Percentiles rank a stretch among this genome's conserved stretches.
Conservation (phyloP, 108 stramenopile species). For the Epipyxis sp. region DNA sequence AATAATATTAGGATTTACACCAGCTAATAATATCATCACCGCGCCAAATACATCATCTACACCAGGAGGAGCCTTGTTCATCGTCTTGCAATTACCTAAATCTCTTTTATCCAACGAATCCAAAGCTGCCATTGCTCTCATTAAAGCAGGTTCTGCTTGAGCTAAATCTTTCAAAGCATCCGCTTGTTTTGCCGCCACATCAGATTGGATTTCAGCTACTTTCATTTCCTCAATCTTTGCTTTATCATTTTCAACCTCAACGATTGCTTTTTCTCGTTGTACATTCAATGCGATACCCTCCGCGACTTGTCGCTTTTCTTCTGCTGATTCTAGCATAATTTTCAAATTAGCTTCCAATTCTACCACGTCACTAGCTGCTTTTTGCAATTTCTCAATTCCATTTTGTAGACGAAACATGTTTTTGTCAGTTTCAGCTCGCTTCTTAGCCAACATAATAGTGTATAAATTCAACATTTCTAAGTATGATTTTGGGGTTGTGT, state of each 20-base stretch:
- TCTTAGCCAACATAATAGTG: slow-evolving; percentile 41
- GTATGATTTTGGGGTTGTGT: slow-evolving; percentile 65
- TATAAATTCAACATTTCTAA: slow-evolving; percentile 58
- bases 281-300: slow-evolving; percentile 57
- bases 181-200: slow-evolving; percentile 47
- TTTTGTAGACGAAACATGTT: slow-evolving; percentile 45
- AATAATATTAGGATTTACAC: slow-evolving; percentile 31
- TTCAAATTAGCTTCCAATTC: slow-evolving; percentile 48
- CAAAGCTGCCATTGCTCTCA: slow-evolving; percentile 65
- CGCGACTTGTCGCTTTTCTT: slow-evolving; percentile 54
- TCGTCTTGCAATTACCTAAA: slow-evolving; percentile 65
- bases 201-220: slow-evolving; percentile 49
- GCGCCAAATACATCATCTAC: slow-evolving; percentile 54
- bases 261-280: slow-evolving; percentile 40
- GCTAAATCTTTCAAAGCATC: slow-evolving; percentile 63
- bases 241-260: slow-evolving; percentile 53
- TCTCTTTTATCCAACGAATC: slow-evolving; percentile 64
- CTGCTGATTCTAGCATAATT: slow-evolving; percentile 55
- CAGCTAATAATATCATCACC: slow-evolving; percentile 39
- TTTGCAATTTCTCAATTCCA: slow-evolving; percentile 45
- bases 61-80: slow-evolving; percentile 64
- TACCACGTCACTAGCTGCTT: slow-evolving; percentile 47
- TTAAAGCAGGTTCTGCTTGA: slow-evolving; percentile 67
- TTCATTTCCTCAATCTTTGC: slow-evolving; percentile 47
- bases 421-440: slow-evolving; percentile 41